Percentiles rank a stretch among this genome's conserved stretches.
Conservation (phyloP, 2,329 filamentous ascomycete genomes). For the Mycosphaerella sp. region DNA sequence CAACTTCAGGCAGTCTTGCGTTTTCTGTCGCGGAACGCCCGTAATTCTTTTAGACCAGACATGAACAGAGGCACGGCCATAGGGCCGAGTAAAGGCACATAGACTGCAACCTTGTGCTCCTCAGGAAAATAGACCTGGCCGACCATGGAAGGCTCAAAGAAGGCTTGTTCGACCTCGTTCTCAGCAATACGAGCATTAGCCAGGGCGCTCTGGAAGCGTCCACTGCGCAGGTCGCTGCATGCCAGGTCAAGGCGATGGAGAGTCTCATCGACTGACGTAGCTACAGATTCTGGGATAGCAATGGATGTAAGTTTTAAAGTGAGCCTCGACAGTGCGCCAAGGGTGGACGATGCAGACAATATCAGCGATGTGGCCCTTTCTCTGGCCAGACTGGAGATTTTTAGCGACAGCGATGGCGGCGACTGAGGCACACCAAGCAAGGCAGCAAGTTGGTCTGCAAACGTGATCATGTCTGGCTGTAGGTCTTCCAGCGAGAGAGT, state of each 20-base stretch:
- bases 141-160: constrained; percentile 98
- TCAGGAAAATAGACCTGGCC: constrained; percentile 98
- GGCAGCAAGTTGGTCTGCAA: constrained; percentile 82
- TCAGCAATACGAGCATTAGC: constrained; percentile 79
- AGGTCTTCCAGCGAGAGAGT: constrained; percentile 60
- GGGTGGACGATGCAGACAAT: constrained; percentile 82
- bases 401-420: constrained; percentile 71
- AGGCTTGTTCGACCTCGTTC: constrained; percentile 81
- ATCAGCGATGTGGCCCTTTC: constrained; percentile 79
- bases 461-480: constrained; percentile 76
- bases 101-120: constrained; percentile 96
- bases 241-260: constrained; percentile 71
- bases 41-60: constrained; percentile 35
- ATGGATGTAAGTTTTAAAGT: constrained; percentile 81
- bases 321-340: constrained; percentile 85
- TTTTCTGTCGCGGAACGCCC: constrained; percentile 3
- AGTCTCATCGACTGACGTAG: constrained; percentile 74
- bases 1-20: constrained; percentile 1
- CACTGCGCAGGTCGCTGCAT: constrained; percentile 62
- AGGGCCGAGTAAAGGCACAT: constrained; percentile 82
- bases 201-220: constrained; percentile 60
- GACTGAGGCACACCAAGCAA: constrained; percentile 78
- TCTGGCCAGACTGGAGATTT: constrained; percentile 77
- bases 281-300: constrained; percentile 80
- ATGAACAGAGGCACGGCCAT: constrained; percentile 85